Evolutionary conservation across 2,329 filamentous ascomycete genomes (phyloP), one percentile per base, ranked within the genome.

Genomic region (Ophiostoma ulmi): DNA sequence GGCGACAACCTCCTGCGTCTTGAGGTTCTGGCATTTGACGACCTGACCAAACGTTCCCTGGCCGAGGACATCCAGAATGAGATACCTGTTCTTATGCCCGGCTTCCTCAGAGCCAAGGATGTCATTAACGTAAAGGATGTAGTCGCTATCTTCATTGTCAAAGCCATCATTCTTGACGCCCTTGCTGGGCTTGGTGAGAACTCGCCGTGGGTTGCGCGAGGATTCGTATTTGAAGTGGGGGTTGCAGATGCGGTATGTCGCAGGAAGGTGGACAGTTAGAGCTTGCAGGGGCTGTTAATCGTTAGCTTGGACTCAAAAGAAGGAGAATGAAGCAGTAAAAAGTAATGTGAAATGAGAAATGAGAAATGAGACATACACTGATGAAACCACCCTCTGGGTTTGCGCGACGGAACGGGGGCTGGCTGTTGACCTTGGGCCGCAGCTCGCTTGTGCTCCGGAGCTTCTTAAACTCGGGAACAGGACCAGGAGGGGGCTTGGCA

Each of bases 31-130:
- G 78, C 95, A 99, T 80, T 99, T 99, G 73, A 99, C 95, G 41
- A 99, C 95, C 81, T 99, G 95, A 8, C 95, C 95, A 78, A 99
- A 99, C 0, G 95, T 99, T 70, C 95, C 95, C 80, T 99, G 95
- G 26, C 95, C 95, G 70, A 99, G 85, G 39, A 99, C 95, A 81
- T 99, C 95, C 70, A 99, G 85, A 76, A 99, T 99, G 73, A 98
- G 87, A 78, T 99, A 99, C 69, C 95, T 91, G 77, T 98, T 98
- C 80, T 98, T 99, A 83, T 99, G 95, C 58, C 95, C 95, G 73
- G 94, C 94, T 80, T 99, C 95, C 81, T 99, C 95, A 17, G 94
- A 98, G 11, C 95, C 95, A 70, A 99, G 84, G 74, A 99, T 99
- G 79, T 99, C 95, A 79, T 99, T 99, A 76, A 99, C 95, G 76